Base-by-base conservation (phyloP, 2,329 filamentous ascomycete genomes). In the Capronia americana region DNA sequence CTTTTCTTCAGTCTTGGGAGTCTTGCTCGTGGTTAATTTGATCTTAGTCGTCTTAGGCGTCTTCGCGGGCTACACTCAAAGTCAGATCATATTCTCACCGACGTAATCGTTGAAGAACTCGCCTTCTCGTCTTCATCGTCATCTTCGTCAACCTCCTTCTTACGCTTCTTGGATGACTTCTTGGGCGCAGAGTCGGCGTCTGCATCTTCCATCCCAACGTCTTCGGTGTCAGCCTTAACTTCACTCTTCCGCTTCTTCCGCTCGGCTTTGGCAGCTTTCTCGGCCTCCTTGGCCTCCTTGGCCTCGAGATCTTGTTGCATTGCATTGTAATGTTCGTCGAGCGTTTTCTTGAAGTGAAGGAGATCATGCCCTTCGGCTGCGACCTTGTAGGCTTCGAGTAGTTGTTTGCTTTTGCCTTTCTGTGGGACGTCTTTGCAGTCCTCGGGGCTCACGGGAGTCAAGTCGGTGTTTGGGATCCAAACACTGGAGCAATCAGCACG, bases 391-490 rank as follows among this genome's bases (percentile, higher is more conserved):
- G 95, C 95, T 51, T 87, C 85, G 76, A 90, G 85, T 5, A 99
- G 83, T 66, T 88, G 85, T 81, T 96, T 96, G 83, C 91, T 89
- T 82, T 96, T 96, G 64, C 81, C 79, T 70, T 90, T 86, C 61
- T 89, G 89, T 60, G 91, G 83, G 50, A 87, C 82, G 26, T 88
- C 83, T 61, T 87, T 86, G 70, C 93, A 89, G 28, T 89, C 88
- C 60, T 90, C 88, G 14, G 90, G 82, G 64, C 93, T 88, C 61
- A 98, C 87, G 41, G 92, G 89, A 41, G 88, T 87, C 44, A 99
- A 85, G 66, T 92, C 89, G 24, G 88, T 91, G 79, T 98, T 97
- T 68, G 89, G 86, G 71, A 94, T 92, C 94, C 94, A 99, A 44
- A 92, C 91, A 80, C 95, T 99, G 73, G 65, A 41, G 60, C 12